These are phyloP conservation scores for Sisymbrium altissimum DNA, from an alignment of 345 rosid species.

Conservation along the genomic window DNA sequence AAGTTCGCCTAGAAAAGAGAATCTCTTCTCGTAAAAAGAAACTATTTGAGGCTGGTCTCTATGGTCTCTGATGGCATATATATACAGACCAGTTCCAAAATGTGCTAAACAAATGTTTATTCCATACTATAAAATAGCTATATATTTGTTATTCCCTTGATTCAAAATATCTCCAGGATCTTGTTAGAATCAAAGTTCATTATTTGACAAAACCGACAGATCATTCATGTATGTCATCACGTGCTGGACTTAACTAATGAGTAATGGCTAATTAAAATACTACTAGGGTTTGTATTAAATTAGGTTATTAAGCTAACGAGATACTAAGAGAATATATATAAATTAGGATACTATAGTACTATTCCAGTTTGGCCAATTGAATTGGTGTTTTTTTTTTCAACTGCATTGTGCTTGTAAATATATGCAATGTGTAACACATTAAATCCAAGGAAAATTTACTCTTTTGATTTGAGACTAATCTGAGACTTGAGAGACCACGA, in stretches of 20 bases:
- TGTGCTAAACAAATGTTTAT: not conserved
- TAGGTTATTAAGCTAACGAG: not conserved
- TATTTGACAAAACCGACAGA: slow-evolving; percentile 1
- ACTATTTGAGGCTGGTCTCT: not conserved
- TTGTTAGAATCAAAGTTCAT: slow-evolving; percentile 14
- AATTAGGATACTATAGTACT: not conserved
- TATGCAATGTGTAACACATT: not conserved
- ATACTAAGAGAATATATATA: too few species aligned
- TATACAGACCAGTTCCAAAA: not conserved
- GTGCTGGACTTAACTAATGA: not conserved
- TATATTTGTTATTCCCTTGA: not conserved
- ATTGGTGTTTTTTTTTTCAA: not conserved
- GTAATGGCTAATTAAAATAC: not conserved
- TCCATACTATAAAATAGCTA: not conserved
- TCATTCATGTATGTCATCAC: slow-evolving; percentile 17
- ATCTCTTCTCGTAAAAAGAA: not conserved
- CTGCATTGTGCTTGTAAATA: not conserved
- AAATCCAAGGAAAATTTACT: not conserved
- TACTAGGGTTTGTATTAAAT: not conserved
- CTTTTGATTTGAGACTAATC: not conserved
- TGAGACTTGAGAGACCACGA: not conserved
- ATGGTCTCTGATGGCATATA: not conserved
- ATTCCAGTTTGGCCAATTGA: not conserved
- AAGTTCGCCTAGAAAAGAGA: not conserved
- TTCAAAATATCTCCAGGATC: slow-evolving; percentile 1